Percentiles rank a stretch among this genome's conserved stretches.
phyloP scores from a whole-genome alignment of 2,329 filamentous ascomycete species.

The Aspergillus ustus region DNA sequence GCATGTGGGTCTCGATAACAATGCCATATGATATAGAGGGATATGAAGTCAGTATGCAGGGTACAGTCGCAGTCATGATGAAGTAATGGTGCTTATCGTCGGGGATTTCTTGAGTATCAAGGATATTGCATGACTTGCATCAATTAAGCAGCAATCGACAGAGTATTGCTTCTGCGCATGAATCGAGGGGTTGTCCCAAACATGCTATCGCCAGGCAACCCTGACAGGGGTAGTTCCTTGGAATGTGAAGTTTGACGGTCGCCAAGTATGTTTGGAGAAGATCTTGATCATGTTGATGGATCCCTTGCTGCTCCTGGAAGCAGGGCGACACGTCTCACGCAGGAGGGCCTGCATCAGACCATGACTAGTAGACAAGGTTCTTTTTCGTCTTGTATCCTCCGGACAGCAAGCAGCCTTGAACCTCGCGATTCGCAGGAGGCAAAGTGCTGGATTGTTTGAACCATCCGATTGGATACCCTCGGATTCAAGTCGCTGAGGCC shows the following conservation, averaged over 20 bases:
- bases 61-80: background rate
- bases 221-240: conserved; percentile 13
- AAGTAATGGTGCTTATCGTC: background rate
- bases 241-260: conserved; percentile 6
- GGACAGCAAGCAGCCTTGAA: background rate
- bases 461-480: conserved; percentile 25
- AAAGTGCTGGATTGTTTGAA: background rate
- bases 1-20: too few relatives aligned
- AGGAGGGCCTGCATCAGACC: background rate
- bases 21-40: too few relatives aligned
- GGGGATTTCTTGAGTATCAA: background rate
- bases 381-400: background rate
- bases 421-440: background rate
- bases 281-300: conserved; percentile 5
- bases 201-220: conserved; percentile 13
- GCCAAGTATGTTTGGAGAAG: conserved; percentile 2
- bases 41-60: conserved; percentile 3
- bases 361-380: background rate
- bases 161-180: background rate
- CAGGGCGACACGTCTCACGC: conserved; percentile 1
- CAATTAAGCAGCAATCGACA: background rate
- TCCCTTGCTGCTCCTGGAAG: conserved; percentile 3
- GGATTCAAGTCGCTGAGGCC: conserved; percentile 17
- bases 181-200: conserved; percentile 2
- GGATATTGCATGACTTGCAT: background rate